Evolutionary conservation across 78 protist genomes (phyloP), one percentile per base, ranked within the genome.

Genomic region (Dictyostelium brefeldianum): DNA sequence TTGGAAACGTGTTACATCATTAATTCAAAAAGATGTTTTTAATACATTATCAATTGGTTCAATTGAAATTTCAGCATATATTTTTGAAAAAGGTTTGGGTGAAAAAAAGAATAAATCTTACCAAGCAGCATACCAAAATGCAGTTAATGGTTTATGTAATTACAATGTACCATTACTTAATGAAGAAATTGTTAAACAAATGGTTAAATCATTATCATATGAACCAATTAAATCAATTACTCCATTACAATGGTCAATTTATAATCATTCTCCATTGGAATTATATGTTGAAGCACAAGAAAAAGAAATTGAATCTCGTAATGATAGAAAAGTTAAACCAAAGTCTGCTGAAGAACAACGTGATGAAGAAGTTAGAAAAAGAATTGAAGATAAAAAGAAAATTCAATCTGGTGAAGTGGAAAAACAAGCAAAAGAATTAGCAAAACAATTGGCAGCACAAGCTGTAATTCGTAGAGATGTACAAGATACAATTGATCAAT

Each of bases 351-450:
- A 87, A 12, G 85, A 87, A 62, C 46, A 77, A n/a, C 79, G 56
- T 31, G 93, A 56, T 9, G 93, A 87, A 64, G 92, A 73, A 18
- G 22, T 75, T 31, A 73, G 69, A 36, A 64, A 70, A 20, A 27
- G 69, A n/a, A 22, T 41, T 4, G 93, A 87, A 9, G 92, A 87
- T 20, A 87, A 87, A 73, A 87, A 64, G 22, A 87, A 77, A 57
- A 75, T 75, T 48, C 83, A 87, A 53, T 71, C 81, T 27, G 93
- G 93, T 65, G 93, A 87, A 51, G 46, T 36, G 0, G 93, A 87
- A 43, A 80, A 57, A 29, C 77, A 36, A 12, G 93, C 57, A n/a
- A 87, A 87, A 62, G 93, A 87, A 64, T 46, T 22, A 59, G 84
- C 64, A 46, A 77, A 78, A 27, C 85, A 74, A 47, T 62, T 87